These are phyloP conservation scores for Trichoderma sp. DNA, from an alignment of 2,329 filamentous ascomycete species.

Conservation along the genomic window DNA sequence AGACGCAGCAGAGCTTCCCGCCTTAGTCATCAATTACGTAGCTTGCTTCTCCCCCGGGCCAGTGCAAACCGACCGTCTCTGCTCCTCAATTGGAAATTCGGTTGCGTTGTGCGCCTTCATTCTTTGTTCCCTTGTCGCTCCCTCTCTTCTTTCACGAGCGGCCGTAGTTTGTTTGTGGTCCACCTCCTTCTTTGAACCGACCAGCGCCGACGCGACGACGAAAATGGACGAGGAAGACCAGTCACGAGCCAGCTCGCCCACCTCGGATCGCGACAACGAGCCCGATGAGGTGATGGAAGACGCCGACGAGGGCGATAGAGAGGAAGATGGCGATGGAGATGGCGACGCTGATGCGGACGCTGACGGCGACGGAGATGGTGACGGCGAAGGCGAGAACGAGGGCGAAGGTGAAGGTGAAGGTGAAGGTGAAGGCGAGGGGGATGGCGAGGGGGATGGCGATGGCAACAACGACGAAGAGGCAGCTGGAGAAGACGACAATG, in stretches of 20 bases:
- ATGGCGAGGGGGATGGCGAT: slow-evolving; percentile 35
- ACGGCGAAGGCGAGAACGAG: slow-evolving; percentile 54
- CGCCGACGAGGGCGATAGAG: slow-evolving; percentile 41
- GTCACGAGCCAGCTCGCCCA: slow-evolving; percentile 33
- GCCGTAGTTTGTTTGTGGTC: background rate
- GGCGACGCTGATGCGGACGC: slow-evolving; percentile 40
- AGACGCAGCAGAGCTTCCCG: background rate
- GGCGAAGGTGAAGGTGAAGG: slow-evolving; percentile 42
- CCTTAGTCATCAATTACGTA: background rate
- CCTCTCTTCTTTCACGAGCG: background rate
- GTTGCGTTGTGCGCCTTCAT: background rate
- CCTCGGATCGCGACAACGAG: slow-evolving; percentile 42
- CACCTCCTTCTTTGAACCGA: background rate
- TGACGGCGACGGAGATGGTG: slow-evolving; percentile 35
- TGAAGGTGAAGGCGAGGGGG: slow-evolving; percentile 24
- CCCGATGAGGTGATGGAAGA: slow-evolving; percentile 60
- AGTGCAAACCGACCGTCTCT: background rate
- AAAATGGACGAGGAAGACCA: slow-evolving; percentile 38
- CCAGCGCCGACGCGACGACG: background rate
- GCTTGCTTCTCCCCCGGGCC: background rate
- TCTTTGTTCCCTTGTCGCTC: background rate
- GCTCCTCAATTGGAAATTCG: background rate
- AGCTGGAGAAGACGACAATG: slow-evolving; percentile 31
- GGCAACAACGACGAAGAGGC: slow-evolving; percentile 32
- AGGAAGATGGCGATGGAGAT: slow-evolving; percentile 51